Evolutionary conservation across 352 stramenopile genomes (phyloP).

Genomic region (Pythium scleroteichum): DNA sequence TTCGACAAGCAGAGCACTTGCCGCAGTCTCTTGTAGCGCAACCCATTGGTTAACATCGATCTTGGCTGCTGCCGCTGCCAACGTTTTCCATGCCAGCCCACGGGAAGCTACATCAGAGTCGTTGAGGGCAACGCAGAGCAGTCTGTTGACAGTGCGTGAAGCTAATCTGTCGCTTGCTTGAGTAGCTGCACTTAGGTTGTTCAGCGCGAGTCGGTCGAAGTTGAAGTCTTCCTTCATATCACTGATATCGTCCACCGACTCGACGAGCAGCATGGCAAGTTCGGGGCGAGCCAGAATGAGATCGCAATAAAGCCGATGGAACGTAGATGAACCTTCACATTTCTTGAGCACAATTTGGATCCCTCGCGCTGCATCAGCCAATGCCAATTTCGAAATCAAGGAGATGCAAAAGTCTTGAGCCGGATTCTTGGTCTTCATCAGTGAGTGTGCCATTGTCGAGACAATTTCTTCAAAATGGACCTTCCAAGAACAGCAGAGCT

Average conservation of each 20-base stretch:
- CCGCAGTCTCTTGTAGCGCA: not conserved
- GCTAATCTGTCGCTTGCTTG: not conserved
- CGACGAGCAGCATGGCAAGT: constrained; percentile 11
- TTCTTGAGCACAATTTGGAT: constrained; percentile 1
- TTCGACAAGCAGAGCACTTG: constrained; percentile 13
- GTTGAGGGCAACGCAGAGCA: constrained; percentile 8
- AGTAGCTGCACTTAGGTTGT: constrained; percentile 1
- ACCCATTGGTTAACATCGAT: not conserved
- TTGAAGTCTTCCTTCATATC: constrained; percentile 3
- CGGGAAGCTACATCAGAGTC: constrained; percentile 11
- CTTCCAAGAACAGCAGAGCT: not conserved
- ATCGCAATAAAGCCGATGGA: constrained; percentile 7
- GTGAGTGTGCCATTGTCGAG: not conserved
- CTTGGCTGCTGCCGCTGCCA: not conserved
- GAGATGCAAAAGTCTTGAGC: constrained; percentile 13
- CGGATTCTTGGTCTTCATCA: constrained; percentile 2
- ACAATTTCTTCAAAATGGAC: constrained; percentile 18
- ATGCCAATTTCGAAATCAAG: constrained; percentile 1
- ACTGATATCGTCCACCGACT: constrained; percentile 18
- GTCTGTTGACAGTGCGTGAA: constrained; percentile 3
- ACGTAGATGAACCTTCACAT: not conserved
- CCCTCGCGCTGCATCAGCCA: constrained; percentile 1
- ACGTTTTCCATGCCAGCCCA: constrained; percentile 15
- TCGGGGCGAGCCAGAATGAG: not conserved
- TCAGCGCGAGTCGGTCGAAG: constrained; percentile 11